These are phyloP conservation scores for Ustilago lituana DNA, from an alignment of 1,284 basidiomycete species.

Conservation along the genomic window DNA sequence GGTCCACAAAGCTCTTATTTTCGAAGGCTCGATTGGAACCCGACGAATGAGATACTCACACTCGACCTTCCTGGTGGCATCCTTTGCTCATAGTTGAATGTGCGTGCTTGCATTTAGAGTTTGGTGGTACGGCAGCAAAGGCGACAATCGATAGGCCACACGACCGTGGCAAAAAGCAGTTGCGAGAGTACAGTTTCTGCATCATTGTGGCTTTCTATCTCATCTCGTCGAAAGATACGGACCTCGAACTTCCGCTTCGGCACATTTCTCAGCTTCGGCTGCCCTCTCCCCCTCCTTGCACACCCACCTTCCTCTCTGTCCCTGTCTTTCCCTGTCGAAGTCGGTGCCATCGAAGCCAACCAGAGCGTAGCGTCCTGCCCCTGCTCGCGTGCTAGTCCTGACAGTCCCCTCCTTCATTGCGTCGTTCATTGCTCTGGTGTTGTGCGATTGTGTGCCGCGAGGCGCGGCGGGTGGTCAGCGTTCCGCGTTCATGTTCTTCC, in stretches of 20 bases:
- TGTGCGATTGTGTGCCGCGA: neutral
- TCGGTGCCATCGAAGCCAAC: neutral
- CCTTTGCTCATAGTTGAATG: no score
- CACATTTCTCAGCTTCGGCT: neutral
- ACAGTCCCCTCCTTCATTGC: no score
- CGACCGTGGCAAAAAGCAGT: neutral
- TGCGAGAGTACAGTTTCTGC: neutral
- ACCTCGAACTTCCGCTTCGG: constrained; percentile 7
- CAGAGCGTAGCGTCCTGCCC: neutral
- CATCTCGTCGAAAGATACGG: constrained; percentile 1
- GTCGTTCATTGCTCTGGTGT: no score
- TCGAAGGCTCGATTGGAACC: no score
- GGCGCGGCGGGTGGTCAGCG: neutral
- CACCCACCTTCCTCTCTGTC: neutral
- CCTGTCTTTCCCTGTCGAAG: neutral
- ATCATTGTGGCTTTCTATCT: no score
- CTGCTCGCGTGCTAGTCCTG: no score
- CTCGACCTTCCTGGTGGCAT: no score
- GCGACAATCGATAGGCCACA: no score
- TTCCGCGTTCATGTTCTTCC: neutral
- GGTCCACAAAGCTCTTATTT: no score
- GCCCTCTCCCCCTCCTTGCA: neutral
- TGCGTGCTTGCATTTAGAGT: no score
- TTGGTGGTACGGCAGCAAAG: no score
- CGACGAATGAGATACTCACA: no score